Evolutionary conservation across 2,329 filamentous ascomycete species (phyloP).

Genomic region (Shiraia bambusicola): DNA sequence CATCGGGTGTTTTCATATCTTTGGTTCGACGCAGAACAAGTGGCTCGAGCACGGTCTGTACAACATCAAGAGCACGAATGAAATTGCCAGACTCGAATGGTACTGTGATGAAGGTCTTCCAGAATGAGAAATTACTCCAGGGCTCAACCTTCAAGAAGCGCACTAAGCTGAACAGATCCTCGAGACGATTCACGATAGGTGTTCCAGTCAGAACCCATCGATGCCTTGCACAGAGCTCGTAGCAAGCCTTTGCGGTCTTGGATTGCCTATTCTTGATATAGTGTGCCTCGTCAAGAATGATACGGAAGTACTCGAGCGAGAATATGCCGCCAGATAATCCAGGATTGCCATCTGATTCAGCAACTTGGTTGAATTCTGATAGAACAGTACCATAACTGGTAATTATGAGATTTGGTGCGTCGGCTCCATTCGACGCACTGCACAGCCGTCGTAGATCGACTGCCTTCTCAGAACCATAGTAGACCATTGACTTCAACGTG

Average conservation of each 20-base stretch:
- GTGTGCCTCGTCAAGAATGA: slow-evolving; percentile 95
- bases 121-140: slow-evolving; percentile 99
- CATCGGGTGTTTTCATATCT: slow-evolving; percentile 94
- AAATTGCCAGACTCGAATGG: slow-evolving; percentile 97
- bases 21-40: slow-evolving; percentile 94
- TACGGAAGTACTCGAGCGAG: slow-evolving; percentile 88
- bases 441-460: slow-evolving; percentile 78
- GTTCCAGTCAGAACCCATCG: slow-evolving; percentile 94
- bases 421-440: slow-evolving; percentile 68
- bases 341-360: slow-evolving; percentile 65
- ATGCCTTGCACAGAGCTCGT: slow-evolving; percentile 80
- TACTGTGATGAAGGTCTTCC: slow-evolving; percentile 97
- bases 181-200: slow-evolving; percentile 92
- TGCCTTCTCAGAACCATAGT: slow-evolving; percentile 86
- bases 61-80: slow-evolving; percentile 88
- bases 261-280: slow-evolving; percentile 84
- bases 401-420: slow-evolving; percentile 86
- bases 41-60: slow-evolving; percentile 94
- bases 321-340: slow-evolving; percentile 71
- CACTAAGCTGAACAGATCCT: slow-evolving; percentile 91
- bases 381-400: slow-evolving; percentile 92
- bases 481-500: slow-evolving; percentile 80
- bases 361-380: slow-evolving; percentile 81
- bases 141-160: slow-evolving; percentile 92
- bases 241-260: slow-evolving; percentile 94